Base-by-base conservation (phyloP, 352 stramenopile genomes). In the Phytophthora quininea region DNA sequence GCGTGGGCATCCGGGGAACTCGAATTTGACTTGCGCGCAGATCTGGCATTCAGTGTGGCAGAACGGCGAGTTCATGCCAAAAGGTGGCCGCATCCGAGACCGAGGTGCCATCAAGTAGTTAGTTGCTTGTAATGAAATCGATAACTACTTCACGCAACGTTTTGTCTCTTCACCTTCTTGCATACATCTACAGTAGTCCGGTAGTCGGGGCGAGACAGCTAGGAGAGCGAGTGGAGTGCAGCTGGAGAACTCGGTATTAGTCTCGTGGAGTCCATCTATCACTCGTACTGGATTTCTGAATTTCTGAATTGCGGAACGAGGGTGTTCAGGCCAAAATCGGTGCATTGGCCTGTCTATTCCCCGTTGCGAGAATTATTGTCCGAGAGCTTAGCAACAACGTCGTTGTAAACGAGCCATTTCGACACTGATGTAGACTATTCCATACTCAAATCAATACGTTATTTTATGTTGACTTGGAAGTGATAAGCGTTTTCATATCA, bases 21-120 rank as follows among this genome's bases (percentile, higher is more conserved):
- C 54, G n/a, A 7, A 35, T 1, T 42, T 71, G 9, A 67, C 49
- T 1, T 76, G 64, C 30, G 15, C 48, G 2, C 58, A 73, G 14
- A 54, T 76, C 9, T 73, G 63, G 58, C 63, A 69, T 15, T 55
- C 64, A 1, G 46, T 50, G 10, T 68, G 62, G 62, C 57, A 76
- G 19, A 63, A 76, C 11, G 68, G 62, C 2, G 52, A 64, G 38
- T 72, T 72, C 30, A 29, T 38, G 0, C 57, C 51, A 3, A 32
- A 38, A 24, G 11, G 19, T 24, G 54, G 10, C 24, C 51, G 15
- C 19, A 65, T 59, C 3, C 10, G 63, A 3, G 49, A 69, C 35
- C 40, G 62, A 35, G 31, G 30, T 8, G 5, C 63, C 53, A 38
- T n/a, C 19, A 57, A 46, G 6, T 12, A 31, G 38, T 54, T 11